Evolutionary conservation across 352 stramenopile species (phyloP).

Genomic region (Phytophthora fragariaefolia): DNA sequence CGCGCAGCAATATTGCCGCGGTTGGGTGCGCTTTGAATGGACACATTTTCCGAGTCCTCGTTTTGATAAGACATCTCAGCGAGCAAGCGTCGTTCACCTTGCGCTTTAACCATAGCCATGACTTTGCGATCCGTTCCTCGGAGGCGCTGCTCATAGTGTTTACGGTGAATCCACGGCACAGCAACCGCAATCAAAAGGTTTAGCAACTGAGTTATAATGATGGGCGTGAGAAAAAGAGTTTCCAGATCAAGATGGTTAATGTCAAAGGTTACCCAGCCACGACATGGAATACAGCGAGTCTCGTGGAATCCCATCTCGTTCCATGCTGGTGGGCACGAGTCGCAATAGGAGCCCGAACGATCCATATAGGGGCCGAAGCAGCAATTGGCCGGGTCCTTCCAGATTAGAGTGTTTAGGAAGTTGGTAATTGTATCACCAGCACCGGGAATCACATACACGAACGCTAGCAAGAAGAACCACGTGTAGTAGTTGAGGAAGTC

Average conservation of each 20-base stretch:
- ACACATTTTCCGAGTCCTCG: constrained; percentile 18
- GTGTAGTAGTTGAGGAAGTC: constrained; percentile 92
- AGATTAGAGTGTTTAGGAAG: constrained; percentile 76
- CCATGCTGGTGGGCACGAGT: constrained; percentile 69
- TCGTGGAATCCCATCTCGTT: constrained; percentile 47
- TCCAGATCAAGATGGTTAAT: constrained; percentile 84
- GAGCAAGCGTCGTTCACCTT: constrained; percentile 65
- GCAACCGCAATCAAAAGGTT: constrained; percentile 79
- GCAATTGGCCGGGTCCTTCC: constrained; percentile 81
- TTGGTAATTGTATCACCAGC: constrained; percentile 85
- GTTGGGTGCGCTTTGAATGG: not conserved
- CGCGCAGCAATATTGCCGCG: constrained; percentile 10
- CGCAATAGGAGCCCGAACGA: constrained; percentile 49
- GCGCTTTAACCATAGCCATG: constrained; percentile 70
- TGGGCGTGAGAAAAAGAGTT: constrained; percentile 81
- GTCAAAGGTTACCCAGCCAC: constrained; percentile 84
- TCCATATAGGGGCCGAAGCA: constrained; percentile 85
- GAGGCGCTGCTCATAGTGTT: constrained; percentile 71
- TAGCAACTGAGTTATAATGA: constrained; percentile 80
- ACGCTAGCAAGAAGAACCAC: constrained; percentile 89
- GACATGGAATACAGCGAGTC: constrained; percentile 67
- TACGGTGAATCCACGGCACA: constrained; percentile 76
- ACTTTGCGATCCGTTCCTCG: constrained; percentile 62
- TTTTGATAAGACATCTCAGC: constrained; percentile 65
- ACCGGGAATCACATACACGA: constrained; percentile 85